Evolutionary conservation across 2,329 filamentous ascomycete species (phyloP).

Genomic region (Ascochyta fabae): DNA sequence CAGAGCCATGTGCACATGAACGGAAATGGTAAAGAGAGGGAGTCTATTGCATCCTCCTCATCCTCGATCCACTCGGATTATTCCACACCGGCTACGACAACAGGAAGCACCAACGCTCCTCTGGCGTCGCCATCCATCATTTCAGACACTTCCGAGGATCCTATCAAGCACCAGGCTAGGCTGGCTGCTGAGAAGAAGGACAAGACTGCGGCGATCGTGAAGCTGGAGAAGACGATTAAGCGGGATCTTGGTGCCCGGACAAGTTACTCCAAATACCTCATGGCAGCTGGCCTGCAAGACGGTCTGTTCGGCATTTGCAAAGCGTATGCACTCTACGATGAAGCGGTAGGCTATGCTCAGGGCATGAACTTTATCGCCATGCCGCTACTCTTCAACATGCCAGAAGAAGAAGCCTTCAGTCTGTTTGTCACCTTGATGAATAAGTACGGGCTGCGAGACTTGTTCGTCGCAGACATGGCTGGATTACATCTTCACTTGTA

Average conservation of each 20-base stretch:
- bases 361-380: slow-evolving; percentile 99
- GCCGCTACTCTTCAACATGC: slow-evolving; percentile 97
- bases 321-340: slow-evolving; percentile 94
- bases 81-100: slow-evolving; percentile 66
- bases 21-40: slow-evolving; percentile 64
- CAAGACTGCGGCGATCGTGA: slow-evolving; percentile 74
- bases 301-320: slow-evolving; percentile 96
- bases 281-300: slow-evolving; percentile 89
- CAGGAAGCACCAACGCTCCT: slow-evolving; percentile 47
- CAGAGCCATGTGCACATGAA: slow-evolving; percentile 50
- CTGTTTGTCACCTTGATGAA: slow-evolving; percentile 94
- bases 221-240: slow-evolving; percentile 89
- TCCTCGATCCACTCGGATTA: slow-evolving; percentile 84
- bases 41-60: slow-evolving; percentile 75
- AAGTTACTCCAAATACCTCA: slow-evolving; percentile 95
- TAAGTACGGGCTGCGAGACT: slow-evolving; percentile 88
- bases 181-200: slow-evolving; percentile 73
- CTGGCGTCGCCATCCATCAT: slow-evolving; percentile 61
- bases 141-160: slow-evolving; percentile 63
- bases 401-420: slow-evolving; percentile 95
- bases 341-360: slow-evolving; percentile 93
- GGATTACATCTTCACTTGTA: slow-evolving; percentile 92
- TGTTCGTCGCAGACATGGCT: slow-evolving; percentile 96
- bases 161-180: slow-evolving; percentile 69
- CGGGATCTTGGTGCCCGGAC: slow-evolving; percentile 90